Evolutionary conservation across 2,329 filamentous ascomycete species (phyloP).

Genomic region (Claviceps sp.): DNA sequence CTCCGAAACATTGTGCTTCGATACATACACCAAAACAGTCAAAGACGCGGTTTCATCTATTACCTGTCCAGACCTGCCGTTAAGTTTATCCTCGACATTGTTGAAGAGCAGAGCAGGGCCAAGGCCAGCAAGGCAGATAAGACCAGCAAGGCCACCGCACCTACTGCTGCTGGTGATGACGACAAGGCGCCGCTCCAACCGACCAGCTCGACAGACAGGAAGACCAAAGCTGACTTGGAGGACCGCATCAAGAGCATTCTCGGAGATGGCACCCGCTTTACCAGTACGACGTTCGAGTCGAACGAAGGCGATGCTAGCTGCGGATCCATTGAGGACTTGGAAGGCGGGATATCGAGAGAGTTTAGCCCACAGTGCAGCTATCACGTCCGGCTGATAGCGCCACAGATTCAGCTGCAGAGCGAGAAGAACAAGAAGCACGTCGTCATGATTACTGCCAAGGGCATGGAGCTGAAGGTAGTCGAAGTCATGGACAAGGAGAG

Average conservation of each 20-base stretch:
- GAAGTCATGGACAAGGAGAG: slow-evolving; percentile 97
- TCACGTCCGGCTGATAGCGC: slow-evolving; percentile 86
- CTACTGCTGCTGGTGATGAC: slow-evolving; percentile 16
- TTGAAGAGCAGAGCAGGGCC: slow-evolving; percentile 79
- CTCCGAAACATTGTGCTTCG: slow-evolving; percentile 90
- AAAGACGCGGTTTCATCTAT: slow-evolving; percentile 91
- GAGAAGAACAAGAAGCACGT: slow-evolving; percentile 96
- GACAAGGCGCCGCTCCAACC: slow-evolving; percentile 22
- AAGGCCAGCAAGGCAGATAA: slow-evolving; percentile 29
- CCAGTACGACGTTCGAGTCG: slow-evolving; percentile 26
- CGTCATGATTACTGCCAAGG: slow-evolving; percentile 91
- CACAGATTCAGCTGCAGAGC: slow-evolving; percentile 95
- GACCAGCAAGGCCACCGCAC: not conserved
- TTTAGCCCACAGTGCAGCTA: slow-evolving; percentile 90
- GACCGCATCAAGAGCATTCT: slow-evolving; percentile 78
- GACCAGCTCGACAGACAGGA: slow-evolving; percentile 34
- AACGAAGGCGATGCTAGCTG: slow-evolving; percentile 18
- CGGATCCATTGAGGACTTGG: slow-evolving; percentile 46
- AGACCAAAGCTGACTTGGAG: slow-evolving; percentile 54
- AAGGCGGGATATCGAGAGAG: slow-evolving; percentile 68
- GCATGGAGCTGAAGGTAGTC: slow-evolving; percentile 95
- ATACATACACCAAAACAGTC: slow-evolving; percentile 94
- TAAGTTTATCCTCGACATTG: slow-evolving; percentile 95
- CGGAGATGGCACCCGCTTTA: slow-evolving; percentile 70
- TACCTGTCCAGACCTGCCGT: slow-evolving; percentile 92